Evolutionary conservation across 352 stramenopile species (phyloP), one percentile per base, ranked within the genome.

Genomic region (Globisporangium rhizosaccharum): DNA sequence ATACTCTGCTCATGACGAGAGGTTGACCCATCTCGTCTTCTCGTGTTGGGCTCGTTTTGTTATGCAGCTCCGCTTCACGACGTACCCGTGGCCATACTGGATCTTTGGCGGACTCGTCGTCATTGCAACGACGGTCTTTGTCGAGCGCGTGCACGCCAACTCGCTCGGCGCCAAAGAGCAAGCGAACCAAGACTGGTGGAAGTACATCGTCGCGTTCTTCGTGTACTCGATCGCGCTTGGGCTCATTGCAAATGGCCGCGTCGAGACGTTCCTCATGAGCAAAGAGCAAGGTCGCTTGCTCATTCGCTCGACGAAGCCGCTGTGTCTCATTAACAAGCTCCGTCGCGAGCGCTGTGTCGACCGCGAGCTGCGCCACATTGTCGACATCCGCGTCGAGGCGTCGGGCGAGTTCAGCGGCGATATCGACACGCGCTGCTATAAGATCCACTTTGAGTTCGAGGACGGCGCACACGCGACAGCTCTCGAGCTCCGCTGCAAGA

Each of bases 401-500:
- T 69, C 67, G 14, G 79, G 79, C 17, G 79, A 90, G 58, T 76
- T 87, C 59, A 88, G 72, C 26, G 75, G 77, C 12, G 79, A 90
- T 18, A 67, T 87, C 26, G 77, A 88, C 68, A 90, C 79, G 50
- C 73, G 79, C 9, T 73, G 60, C 51, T 90, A 87, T 64, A 85
- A 88, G 54, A 68, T 90, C 18, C 72, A 87, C 56, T 88, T 90
- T 56, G 79, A 90, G 46, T 90, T 90, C 59, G 67, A 83, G 54
- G 76, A 90, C 49, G 77, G 74, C 18, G 65, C 64, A 5, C 70
- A 87, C 53, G 68, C 77, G 3, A 73, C 71, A 45, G 74, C 70
- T 11, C 66, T 90, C 33, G 79, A 90, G 48, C 67, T 65, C 17
- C 75, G 79, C 18, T 87, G 67, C 67, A 87, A 87, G 73, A 68